Base-by-base conservation (phyloP, 2,329 filamentous ascomycete genomes). In the Colletotrichum endophyticum region DNA sequence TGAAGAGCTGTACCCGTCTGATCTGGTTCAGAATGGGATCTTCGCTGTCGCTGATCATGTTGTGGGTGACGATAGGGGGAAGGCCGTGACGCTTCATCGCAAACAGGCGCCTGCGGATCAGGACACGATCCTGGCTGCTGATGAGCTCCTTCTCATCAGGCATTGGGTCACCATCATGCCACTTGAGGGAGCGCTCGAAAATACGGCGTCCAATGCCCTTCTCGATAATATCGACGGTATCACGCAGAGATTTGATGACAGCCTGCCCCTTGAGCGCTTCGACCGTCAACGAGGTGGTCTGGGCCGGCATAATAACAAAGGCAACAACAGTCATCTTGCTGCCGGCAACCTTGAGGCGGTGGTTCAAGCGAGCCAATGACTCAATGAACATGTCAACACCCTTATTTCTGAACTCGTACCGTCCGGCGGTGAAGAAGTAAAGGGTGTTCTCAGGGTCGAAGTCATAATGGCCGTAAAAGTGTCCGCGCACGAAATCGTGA, bases 361-460 rank as follows among this genome's bases (percentile, higher is more conserved):
- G 96, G 87, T 99, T 99, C 81, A 99, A 88, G 59, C 97, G 95
- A 32, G 97, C 97, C 78, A 99, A 88, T 5, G 96, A 97, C 86
- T 99, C 97, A 80, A 99, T 98, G 86, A 99, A 99, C 97, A 99
- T 99, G 86, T 99, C 97, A 12, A 98, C 96, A 82, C 97, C 97
- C 87, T 99, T 99, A 84, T 99, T 99, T 79, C 97, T 91, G 90
- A 96, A 99, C 86, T 99, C 97, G 83, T 99, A 99, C 78, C 97
- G 94, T 76, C 97, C 97, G 8, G 97, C 95, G 5, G 96, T 99
- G 89, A 99, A 99, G 87, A 99, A 94, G 87, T 98, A 99, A 44
- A 99, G 91, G 0, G 97, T 99, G 86, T 99, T 98, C 77, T 99
- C 96, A 16, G 96, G 93, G 78, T 98, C 95, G 80, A 99, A 99